Conservation (phyloP, 2,329 filamentous ascomycete species). For the Uncinocarpus reesii region DNA sequence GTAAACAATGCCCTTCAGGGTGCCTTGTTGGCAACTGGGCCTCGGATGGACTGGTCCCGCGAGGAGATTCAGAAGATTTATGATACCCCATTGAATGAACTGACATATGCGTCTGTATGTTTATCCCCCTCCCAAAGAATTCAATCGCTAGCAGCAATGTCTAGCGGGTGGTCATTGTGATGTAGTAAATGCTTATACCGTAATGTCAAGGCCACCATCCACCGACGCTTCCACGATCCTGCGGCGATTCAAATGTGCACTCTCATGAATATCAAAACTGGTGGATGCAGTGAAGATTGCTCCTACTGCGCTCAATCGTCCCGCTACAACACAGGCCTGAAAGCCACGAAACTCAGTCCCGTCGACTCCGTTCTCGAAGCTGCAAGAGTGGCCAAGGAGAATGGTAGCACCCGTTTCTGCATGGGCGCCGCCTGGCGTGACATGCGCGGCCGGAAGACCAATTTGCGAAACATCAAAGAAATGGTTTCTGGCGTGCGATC, state of each 20-base stretch:
- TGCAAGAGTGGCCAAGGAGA: conserved; percentile 65
- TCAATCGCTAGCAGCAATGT: too few species aligned
- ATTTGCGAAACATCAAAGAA: conserved; percentile 68
- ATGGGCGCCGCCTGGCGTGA: conserved; percentile 93
- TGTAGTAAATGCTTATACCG: conserved; percentile 14
- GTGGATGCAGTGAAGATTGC: conserved; percentile 85
- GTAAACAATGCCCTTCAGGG: conserved; percentile 24
- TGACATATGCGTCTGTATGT: conserved; percentile 60
- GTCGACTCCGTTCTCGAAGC: conserved; percentile 73
- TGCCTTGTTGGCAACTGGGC: conserved; percentile 30
- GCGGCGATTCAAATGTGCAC: conserved; percentile 83
- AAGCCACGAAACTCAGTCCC: conserved; percentile 66
- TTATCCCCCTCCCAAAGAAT: too few species aligned
- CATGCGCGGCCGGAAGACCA: conserved; percentile 81
- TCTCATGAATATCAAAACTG: conserved; percentile 93
- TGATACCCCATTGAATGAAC: conserved; percentile 67
- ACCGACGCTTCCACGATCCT: conserved; percentile 77
- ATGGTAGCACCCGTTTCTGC: conserved; percentile 84
- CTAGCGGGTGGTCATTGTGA: too few species aligned
- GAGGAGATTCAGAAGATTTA: conserved; percentile 76
- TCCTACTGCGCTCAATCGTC: conserved; percentile 87
- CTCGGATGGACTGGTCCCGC: conserved; percentile 67
- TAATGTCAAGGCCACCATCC: conserved; percentile 55
- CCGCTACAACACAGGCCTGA: conserved; percentile 64
- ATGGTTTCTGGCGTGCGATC: conserved; percentile 75